A percentile compares a stretch with the other conserved stretches of the same genome.
phyloP scores from a whole-genome alignment of 192 early-diverging fungal genomes.

The Rhizophlyctis rosea region DNA sequence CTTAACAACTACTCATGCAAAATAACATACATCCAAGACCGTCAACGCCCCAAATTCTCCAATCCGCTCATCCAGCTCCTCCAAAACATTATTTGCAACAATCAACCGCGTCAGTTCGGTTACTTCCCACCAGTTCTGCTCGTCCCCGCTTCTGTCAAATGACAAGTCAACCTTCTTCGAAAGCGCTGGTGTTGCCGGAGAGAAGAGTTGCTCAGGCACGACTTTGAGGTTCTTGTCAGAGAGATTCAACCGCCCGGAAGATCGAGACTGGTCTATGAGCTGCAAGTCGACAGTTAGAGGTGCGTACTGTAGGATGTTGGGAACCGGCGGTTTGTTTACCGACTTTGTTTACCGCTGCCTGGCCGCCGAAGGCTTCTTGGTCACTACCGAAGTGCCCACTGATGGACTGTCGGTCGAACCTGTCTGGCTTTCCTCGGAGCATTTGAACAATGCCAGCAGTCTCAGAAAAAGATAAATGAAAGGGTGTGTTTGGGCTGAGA shows the following conservation, averaged over 20 bases:
- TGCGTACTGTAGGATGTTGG: too few species aligned
- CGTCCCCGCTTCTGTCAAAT: slow-evolving; percentile 13
- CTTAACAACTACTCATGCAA: slow-evolving; percentile 1
- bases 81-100: slow-evolving; percentile 40
- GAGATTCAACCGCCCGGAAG: slow-evolving; percentile 35
- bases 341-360: too few species aligned
- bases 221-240: slow-evolving; percentile 28
- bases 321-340: too few species aligned
- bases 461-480: too few species aligned
- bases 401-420: too few species aligned
- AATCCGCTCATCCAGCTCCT: slow-evolving; percentile 32
- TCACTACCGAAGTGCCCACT: too few species aligned
- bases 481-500: too few species aligned
- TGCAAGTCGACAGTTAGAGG: slow-evolving; percentile 1
- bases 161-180: slow-evolving; percentile 5
- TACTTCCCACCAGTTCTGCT: slow-evolving; percentile 40
- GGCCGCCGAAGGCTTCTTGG: too few species aligned
- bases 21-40: slow-evolving; percentile 33
- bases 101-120: slow-evolving; percentile 38
- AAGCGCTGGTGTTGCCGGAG: neutral
- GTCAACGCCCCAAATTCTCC: slow-evolving; percentile 33
- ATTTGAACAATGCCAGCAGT: too few species aligned
- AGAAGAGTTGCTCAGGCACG: slow-evolving; percentile 31
- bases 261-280: slow-evolving; percentile 24
- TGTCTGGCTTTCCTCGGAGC: too few species aligned